Evolutionary conservation across 192 early-diverging fungal genomes (phyloP).

Genomic region (Coemansia sp.): DNA sequence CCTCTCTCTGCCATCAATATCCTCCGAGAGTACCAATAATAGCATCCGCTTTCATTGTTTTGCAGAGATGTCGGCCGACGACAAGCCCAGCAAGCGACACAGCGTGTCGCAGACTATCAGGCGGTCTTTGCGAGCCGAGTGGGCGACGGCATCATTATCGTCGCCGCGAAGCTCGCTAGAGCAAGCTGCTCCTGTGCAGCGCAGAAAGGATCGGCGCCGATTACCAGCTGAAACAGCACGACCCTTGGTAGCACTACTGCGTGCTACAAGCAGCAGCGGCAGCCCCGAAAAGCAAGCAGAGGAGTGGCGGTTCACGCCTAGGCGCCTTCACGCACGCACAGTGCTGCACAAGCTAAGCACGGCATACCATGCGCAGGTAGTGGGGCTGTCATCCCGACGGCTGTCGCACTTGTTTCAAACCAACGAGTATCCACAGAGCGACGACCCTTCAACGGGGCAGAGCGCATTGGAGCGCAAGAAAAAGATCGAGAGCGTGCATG

Average conservation of each 20-base stretch:
- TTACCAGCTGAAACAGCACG: not conserved
- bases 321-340: not conserved
- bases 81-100: slow-evolving; percentile 6
- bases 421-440: slow-evolving; percentile 33
- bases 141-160: not conserved
- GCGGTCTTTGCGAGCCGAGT: slow-evolving; percentile 14
- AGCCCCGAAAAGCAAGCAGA: not conserved
- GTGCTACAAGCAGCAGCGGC: not conserved
- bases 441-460: slow-evolving; percentile 18
- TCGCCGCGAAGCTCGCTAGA: not conserved
- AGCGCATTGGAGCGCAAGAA: slow-evolving; percentile 9
- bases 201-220: slow-evolving; percentile 1
- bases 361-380: not conserved
- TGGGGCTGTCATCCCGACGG: not conserved
- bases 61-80: not conserved
- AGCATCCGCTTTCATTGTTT: no score
- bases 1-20: no score
- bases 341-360: slow-evolving; percentile 5
- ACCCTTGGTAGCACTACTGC: not conserved
- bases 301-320: not conserved
- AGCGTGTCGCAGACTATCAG: slow-evolving; percentile 9
- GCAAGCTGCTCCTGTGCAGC: not conserved
- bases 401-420: not conserved
- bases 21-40: no score
- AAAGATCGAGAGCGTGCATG: slow-evolving; percentile 10